A percentile compares a stretch with the other conserved stretches of the same genome.
Conservation (phyloP, 169 alveolate species). For the Eimeria sp. region DNA sequence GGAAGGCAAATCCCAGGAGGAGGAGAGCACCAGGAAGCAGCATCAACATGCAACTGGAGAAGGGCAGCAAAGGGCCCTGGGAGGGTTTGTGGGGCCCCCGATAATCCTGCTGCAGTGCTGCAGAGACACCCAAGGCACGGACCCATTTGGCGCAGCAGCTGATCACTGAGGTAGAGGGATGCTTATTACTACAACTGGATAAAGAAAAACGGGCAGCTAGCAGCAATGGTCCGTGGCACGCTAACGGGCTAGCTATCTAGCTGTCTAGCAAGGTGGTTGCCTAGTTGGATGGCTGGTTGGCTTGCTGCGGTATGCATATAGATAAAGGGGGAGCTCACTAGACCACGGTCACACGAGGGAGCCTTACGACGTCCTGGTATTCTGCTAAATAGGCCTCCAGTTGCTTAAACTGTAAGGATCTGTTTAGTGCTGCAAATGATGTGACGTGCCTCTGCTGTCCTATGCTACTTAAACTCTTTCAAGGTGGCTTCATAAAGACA, state of each 20-base stretch:
- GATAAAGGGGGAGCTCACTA: not conserved
- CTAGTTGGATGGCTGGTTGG: not conserved
- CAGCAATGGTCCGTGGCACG: not conserved
- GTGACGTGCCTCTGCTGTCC: too few species aligned
- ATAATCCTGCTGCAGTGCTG: not conserved
- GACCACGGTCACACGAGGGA: not conserved
- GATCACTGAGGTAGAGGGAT: too few species aligned
- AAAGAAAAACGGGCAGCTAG: not conserved
- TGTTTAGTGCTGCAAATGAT: not conserved
- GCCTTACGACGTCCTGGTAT: not conserved
- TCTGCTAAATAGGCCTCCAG: not conserved
- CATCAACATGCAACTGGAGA: slow-evolving; percentile 41
- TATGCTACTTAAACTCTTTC: too few species aligned
- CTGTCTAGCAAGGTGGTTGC: not conserved
- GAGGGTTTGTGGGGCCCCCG: slow-evolving; percentile 37
- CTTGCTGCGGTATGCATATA: not conserved
- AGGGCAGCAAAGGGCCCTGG: slow-evolving; percentile 10
- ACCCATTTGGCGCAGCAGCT: too few species aligned
- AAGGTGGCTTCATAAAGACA: too few species aligned
- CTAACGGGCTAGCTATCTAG: not conserved
- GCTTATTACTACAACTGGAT: too few species aligned
- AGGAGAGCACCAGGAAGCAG: slow-evolving; percentile 41
- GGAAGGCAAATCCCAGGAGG: slow-evolving; percentile 55
- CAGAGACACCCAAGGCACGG: not conserved
- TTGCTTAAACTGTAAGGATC: not conserved